Percentiles rank a stretch among this genome's conserved stretches.
These are phyloP conservation scores for Diaporthe batatas DNA, from an alignment of 2,329 filamentous ascomycete species.

Conservation along the genomic window DNA sequence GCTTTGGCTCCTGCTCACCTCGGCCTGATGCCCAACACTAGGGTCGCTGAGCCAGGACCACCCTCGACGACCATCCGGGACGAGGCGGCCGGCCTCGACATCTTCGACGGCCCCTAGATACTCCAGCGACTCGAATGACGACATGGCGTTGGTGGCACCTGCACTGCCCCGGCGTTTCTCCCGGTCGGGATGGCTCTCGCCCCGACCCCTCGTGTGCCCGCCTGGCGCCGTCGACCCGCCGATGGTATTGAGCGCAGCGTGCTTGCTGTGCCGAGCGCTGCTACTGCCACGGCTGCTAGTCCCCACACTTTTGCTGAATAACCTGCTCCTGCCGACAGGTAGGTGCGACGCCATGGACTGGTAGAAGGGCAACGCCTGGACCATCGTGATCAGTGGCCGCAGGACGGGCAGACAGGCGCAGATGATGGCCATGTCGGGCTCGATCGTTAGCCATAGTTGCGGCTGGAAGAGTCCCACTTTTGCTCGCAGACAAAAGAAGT, in stretches of 20 bases:
- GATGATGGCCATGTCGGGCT: slow-evolving; percentile 26
- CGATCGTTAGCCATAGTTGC: slow-evolving; percentile 16
- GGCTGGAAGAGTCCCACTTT: background rate
- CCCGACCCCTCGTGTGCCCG: background rate
- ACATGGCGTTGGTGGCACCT: background rate
- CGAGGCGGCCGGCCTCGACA: slow-evolving; percentile 15
- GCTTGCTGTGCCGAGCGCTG: background rate
- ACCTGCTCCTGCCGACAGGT: background rate
- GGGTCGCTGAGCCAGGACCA: slow-evolving; percentile 6
- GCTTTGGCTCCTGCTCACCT: slow-evolving; percentile 22
- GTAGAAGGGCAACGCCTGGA: background rate
- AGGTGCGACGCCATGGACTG: background rate
- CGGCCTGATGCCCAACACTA: background rate
- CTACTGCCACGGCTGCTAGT: background rate
- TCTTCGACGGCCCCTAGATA: slow-evolving; percentile 5
- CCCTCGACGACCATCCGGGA: background rate
- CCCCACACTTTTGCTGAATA: background rate
- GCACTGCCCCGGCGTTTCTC: background rate
- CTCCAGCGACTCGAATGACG: slow-evolving; percentile 13
- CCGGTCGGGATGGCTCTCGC: background rate
- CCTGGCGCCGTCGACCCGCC: background rate
- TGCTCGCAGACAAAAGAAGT: background rate
- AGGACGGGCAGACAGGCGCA: slow-evolving; percentile 27
- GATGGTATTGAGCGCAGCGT: slow-evolving; percentile 15
- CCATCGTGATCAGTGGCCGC: slow-evolving; percentile 9